Conservation (phyloP, 495 filamentous ascomycete genomes). For the Penicillium egyptiacum region DNA sequence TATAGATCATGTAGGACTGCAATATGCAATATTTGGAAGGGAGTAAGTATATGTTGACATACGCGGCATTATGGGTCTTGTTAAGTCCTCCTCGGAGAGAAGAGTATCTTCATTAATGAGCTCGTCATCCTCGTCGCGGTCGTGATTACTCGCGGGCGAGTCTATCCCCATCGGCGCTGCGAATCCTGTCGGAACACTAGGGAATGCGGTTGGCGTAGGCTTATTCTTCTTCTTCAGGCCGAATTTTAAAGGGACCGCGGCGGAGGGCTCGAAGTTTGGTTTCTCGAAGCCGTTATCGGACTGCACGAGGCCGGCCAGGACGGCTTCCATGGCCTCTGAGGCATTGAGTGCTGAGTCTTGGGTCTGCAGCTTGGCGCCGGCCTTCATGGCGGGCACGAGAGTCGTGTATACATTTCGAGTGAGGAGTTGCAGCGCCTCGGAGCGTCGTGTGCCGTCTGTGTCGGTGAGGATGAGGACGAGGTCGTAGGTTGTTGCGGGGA, state of each 20-base stretch:
- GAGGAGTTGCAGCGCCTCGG: slow-evolving; percentile 62
- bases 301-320: slow-evolving; percentile 77
- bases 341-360: slow-evolving; percentile 64
- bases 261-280: slow-evolving; percentile 60
- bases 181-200: slow-evolving; percentile 44
- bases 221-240: slow-evolving; percentile 65
- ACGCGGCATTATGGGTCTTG: slow-evolving; percentile 72
- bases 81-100: slow-evolving; percentile 78
- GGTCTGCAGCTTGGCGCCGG: slow-evolving; percentile 65
- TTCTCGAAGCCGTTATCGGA: slow-evolving; percentile 66
- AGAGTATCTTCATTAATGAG: slow-evolving; percentile 89
- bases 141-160: slow-evolving; percentile 18
- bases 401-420: slow-evolving; percentile 65
- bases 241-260: slow-evolving; percentile 71
- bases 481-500: slow-evolving; percentile 79
- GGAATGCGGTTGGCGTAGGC: slow-evolving; percentile 23
- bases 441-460: slow-evolving; percentile 57
- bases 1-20: slow-evolving; percentile 3
- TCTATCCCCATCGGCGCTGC: slow-evolving; percentile 41
- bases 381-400: slow-evolving; percentile 66
- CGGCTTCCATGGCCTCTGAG: slow-evolving; percentile 58
- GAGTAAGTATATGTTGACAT: slow-evolving; percentile 40
- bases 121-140: slow-evolving; percentile 65
- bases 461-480: slow-evolving; percentile 81
- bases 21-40: background rate